phyloP scores from a whole-genome alignment of 495 filamentous ascomycete genomes.

The Podospora anserina region DNA sequence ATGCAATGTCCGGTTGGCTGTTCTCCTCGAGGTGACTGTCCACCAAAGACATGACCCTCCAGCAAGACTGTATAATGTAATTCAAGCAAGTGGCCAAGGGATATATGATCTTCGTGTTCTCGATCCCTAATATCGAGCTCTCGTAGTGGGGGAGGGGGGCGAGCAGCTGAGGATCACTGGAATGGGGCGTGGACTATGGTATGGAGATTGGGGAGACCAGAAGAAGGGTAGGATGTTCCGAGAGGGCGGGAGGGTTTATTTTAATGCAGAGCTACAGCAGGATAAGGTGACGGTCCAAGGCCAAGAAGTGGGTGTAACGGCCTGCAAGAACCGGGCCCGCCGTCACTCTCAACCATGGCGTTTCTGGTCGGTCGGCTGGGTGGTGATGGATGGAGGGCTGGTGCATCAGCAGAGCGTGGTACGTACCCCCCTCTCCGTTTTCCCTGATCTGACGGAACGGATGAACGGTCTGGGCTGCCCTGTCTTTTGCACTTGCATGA shows the following conservation, averaged over 20 bases:
- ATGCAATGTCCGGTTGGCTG: conserved; percentile 16
- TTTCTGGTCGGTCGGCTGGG: conserved; percentile 8
- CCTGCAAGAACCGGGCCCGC: conserved; percentile 22
- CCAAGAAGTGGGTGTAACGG: conserved; percentile 22
- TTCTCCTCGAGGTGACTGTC: conserved; percentile 17
- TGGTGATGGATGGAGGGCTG: conserved; percentile 11
- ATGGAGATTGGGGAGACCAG: background rate
- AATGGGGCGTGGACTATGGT: conserved; percentile 11
- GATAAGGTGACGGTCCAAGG: conserved; percentile 13
- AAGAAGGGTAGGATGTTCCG: conserved; percentile 4
- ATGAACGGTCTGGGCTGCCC: conserved; percentile 16
- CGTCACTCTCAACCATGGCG: conserved; percentile 12
- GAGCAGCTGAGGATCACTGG: conserved; percentile 2
- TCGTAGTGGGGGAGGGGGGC: background rate
- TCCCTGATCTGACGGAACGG: conserved; percentile 7
- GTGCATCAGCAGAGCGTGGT: background rate
- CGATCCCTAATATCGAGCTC: background rate
- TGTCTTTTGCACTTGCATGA: conserved; percentile 14
- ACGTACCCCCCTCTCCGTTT: conserved; percentile 17
- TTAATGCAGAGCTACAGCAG: conserved; percentile 18
- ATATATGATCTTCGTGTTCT: background rate
- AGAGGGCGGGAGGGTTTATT: conserved; percentile 27
- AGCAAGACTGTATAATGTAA: background rate
- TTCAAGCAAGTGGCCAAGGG: conserved; percentile 5
- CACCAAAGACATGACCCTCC: conserved; percentile 2